Evolutionary conservation across 148 eudicot species (phyloP), one percentile per base, ranked within the genome.

Genomic region (Selenicereus undatus): DNA sequence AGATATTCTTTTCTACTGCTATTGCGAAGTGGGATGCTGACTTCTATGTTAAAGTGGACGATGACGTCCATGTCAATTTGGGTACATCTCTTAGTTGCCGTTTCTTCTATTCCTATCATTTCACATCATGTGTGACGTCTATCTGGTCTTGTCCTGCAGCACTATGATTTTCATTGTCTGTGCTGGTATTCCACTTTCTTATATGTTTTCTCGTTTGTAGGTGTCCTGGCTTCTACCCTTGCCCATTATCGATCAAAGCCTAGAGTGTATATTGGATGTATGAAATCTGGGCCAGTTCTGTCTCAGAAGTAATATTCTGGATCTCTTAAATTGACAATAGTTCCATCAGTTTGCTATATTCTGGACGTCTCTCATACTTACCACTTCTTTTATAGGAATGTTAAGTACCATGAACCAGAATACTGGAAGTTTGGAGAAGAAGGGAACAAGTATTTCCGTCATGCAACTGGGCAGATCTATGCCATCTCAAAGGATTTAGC

Each of bases 221-320:
- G 99, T 82, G 85, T 87, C 73, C 83, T 95, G 16, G 93, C 95
- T 70, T 88, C 94, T 83, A 95, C 94, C 85, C 99, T 95, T 84
- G 97, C 90, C 56, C 94, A 91, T 75, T 94, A 93, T 79, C 86
- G 92, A 76, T 90, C 97, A 75, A 95, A 90, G 81, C 93, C 99
- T 42, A 87, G 99, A 81, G 89, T 95, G 27, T 95, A 95, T 81
- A 88, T 95, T 76, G 99, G 99, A 43, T 95, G 99, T 79, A 95
- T 95, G 99, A 95, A 95, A 88, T 93, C 99, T 77, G 99, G 99
- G 76, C 97, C 97, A 30, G 99, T 95, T 82, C 90, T 95, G 71
- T 78, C 97, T 79, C 91, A 89, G 83, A 92, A 91, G 99, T 95
- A 95, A 88, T 82, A 74, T 45, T 70, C 32, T 27, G 14, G 60